phyloP scores from a whole-genome alignment of 805 yeast genomes.

The Allodekkera sacchari region DNA sequence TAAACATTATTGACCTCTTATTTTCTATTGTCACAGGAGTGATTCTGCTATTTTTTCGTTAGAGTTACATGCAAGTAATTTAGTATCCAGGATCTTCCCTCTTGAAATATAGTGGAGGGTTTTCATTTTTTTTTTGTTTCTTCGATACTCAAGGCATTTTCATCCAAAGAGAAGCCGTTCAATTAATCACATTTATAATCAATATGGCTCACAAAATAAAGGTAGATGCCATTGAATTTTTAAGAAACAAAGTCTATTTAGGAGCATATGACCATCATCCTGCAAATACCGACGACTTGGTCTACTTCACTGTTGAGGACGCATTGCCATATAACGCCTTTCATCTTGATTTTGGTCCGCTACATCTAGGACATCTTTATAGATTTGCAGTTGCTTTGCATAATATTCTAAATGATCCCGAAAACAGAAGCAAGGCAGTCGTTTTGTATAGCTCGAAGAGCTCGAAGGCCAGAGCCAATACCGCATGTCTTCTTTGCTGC shows the following conservation, averaged over 20 bases:
- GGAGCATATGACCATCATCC: slow-evolving; percentile 85
- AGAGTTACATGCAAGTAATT: too few relatives aligned
- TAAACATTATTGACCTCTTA: too few relatives aligned
- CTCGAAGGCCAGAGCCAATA: slow-evolving; percentile 78
- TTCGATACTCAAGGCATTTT: too few relatives aligned
- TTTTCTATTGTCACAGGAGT: too few relatives aligned
- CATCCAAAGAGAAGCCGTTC: too few relatives aligned
- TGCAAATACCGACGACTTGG: slow-evolving; percentile 62
- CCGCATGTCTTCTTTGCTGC: slow-evolving; percentile 89
- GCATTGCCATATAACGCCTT: slow-evolving; percentile 89
- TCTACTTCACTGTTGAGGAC: slow-evolving; percentile 88
- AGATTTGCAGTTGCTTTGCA: slow-evolving; percentile 93
- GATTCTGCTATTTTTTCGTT: too few relatives aligned
- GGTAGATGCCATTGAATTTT: slow-evolving; percentile 28
- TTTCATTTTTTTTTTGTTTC: too few relatives aligned
- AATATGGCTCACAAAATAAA: slow-evolving; percentile 20
- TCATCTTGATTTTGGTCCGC: slow-evolving; percentile 94
- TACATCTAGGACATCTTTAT: slow-evolving; percentile 87
- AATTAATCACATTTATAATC: too few relatives aligned
- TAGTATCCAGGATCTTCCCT: too few relatives aligned
- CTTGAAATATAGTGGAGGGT: too few relatives aligned
- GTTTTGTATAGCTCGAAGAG: slow-evolving; percentile 83
- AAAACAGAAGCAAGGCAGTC: slow-evolving; percentile 79
- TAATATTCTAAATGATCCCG: slow-evolving; percentile 79
- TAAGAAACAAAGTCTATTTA: slow-evolving; percentile 66